Conservation (phyloP, 805 yeast genomes). For the Starmera quercuum region DNA sequence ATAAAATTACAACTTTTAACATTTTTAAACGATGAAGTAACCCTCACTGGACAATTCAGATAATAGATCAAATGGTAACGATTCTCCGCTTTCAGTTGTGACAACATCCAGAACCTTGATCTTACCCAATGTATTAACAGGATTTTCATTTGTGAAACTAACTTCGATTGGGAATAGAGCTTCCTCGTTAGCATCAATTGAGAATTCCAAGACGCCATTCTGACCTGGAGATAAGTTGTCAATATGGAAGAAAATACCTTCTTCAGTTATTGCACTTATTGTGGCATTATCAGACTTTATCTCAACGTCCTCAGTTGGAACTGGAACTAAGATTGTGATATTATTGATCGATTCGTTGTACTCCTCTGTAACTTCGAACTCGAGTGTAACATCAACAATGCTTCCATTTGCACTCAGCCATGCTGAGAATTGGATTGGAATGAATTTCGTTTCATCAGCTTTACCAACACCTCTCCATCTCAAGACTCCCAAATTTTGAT, state of each 20-base stretch:
- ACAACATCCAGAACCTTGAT: constrained; percentile 58
- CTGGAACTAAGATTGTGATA: constrained; percentile 57
- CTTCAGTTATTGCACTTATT: constrained; percentile 51
- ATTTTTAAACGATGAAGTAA: constrained; percentile 35
- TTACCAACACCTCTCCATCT: constrained; percentile 82
- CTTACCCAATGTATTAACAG: constrained; percentile 51
- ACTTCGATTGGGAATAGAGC: constrained; percentile 83
- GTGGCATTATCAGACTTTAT: constrained; percentile 48
- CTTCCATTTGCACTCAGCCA: constrained; percentile 73
- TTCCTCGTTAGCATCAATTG: constrained; percentile 74
- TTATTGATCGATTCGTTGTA: constrained; percentile 42
- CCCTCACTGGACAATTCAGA: constrained; percentile 51
- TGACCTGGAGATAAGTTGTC: constrained; percentile 43
- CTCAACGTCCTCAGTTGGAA: constrained; percentile 46
- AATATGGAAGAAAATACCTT: constrained; percentile 63
- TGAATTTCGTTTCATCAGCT: constrained; percentile 41
- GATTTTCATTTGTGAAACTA: constrained; percentile 43
- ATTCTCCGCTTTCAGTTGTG: constrained; percentile 39
- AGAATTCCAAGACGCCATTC: constrained; percentile 72
- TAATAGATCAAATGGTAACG: constrained; percentile 65
- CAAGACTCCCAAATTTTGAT: constrained; percentile 82
- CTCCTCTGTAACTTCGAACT: constrained; percentile 63
- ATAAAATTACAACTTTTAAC: too few relatives aligned
- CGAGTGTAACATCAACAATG: constrained; percentile 70
- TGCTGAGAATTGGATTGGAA: constrained; percentile 71